Percentiles rank a stretch among this genome's conserved stretches.
phyloP scores from a whole-genome alignment of 2,329 filamentous ascomycete genomes.

The Ophiocordyceps camponoti-saundersi region DNA sequence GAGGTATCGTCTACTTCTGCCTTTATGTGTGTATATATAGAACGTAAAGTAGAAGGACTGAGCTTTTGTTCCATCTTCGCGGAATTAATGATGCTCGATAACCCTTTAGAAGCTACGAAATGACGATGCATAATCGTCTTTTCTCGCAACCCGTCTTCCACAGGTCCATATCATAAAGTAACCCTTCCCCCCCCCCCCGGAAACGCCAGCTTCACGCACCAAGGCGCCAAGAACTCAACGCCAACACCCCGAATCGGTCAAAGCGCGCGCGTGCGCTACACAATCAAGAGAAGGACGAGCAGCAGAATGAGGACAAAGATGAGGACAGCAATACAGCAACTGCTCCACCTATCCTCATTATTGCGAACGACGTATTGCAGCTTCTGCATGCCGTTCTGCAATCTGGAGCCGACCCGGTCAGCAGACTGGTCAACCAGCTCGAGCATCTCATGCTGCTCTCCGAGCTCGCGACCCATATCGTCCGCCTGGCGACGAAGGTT shows the following conservation, averaged over 20 bases:
- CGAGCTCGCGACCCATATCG: constrained; percentile 89
- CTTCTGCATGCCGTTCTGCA: constrained; percentile 76
- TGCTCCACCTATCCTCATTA: constrained; percentile 79
- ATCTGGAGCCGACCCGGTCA: constrained; percentile 70
- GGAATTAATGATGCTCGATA: not conserved
- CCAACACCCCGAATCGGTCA: not conserved
- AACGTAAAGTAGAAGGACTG: not conserved
- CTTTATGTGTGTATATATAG: not conserved
- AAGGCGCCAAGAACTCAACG: not conserved
- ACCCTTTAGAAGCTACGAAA: not conserved
- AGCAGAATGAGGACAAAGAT: constrained; percentile 80
- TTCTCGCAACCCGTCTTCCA: too few relatives aligned
- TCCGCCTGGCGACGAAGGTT: constrained; percentile 81
- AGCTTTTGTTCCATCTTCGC: not conserved
- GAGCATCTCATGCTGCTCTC: constrained; percentile 84
- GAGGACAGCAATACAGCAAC: constrained; percentile 78
- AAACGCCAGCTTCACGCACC: not conserved
- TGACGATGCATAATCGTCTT: not conserved
- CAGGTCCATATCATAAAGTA: too few relatives aligned
- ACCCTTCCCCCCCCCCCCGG: not conserved
- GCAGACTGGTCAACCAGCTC: constrained; percentile 71
- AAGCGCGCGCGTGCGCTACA: constrained; percentile 19
- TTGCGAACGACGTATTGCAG: constrained; percentile 68
- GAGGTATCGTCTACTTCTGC: not conserved
- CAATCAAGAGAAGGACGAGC: constrained; percentile 56